These are phyloP conservation scores for Cephaloascus fragrans DNA, from an alignment of 805 yeast species.

Conservation along the genomic window DNA sequence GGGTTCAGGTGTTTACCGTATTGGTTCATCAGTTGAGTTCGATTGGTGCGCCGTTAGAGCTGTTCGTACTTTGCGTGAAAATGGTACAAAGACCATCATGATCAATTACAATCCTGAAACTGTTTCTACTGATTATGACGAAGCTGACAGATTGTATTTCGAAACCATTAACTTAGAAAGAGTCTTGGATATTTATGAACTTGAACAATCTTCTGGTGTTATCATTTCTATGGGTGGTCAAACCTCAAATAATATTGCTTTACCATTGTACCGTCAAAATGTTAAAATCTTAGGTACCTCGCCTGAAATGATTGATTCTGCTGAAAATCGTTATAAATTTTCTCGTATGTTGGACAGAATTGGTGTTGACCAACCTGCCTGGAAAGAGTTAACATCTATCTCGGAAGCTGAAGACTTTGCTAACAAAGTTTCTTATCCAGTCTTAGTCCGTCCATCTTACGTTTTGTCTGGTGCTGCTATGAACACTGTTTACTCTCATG, in stretches of 20 bases:
- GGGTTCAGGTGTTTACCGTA: conserved; percentile 98
- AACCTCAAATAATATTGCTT: conserved; percentile 93
- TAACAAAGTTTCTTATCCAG: conserved; percentile 85
- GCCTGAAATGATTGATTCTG: conserved; percentile 97
- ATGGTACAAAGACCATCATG: conserved; percentile 88
- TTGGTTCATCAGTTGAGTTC: conserved; percentile 97
- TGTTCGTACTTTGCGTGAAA: conserved; percentile 82
- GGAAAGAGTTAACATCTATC: conserved; percentile 94
- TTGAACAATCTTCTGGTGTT: conserved; percentile 86
- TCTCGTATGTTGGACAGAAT: conserved; percentile 94
- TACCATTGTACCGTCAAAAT: conserved; percentile 84
- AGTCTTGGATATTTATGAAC: conserved; percentile 87
- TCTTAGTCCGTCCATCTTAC: conserved; percentile 93
- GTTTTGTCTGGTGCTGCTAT: conserved; percentile 98
- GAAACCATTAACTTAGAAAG: conserved; percentile 93
- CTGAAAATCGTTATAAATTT: conserved; percentile 96
- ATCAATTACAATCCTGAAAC: conserved; percentile 98
- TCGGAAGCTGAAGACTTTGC: conserved; percentile 92
- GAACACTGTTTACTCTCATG: conserved; percentile 90
- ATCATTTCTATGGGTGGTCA: conserved; percentile 98
- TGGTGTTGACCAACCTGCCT: conserved; percentile 98
- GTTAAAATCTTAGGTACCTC: conserved; percentile 95
- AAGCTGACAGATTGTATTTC: conserved; percentile 92
- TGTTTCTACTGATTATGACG: conserved; percentile 97
- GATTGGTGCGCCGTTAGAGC: conserved; percentile 99